Conservation (phyloP, 2,329 filamentous ascomycete genomes). For the Colletotrichum plurivorum region DNA sequence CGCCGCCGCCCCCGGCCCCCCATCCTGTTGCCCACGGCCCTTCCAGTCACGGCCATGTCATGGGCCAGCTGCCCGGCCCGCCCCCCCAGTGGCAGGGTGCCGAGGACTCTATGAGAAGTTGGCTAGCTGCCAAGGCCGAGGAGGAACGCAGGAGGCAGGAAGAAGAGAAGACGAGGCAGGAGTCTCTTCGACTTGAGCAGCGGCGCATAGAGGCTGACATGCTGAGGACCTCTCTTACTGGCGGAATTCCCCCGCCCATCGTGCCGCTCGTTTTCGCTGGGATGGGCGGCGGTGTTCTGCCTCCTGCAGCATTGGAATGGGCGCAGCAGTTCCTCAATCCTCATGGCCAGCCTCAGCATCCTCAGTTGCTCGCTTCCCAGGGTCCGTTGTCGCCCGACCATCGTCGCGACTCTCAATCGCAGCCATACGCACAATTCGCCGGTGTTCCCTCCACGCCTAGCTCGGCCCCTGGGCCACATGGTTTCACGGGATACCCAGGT, state of each 20-base stretch:
- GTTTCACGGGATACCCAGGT: conserved; percentile 61
- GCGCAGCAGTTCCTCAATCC: conserved; percentile 75
- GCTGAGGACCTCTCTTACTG: conserved; percentile 75
- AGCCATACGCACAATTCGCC: conserved; percentile 58
- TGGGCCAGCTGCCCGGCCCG: conserved; percentile 72
- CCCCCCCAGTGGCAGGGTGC: conserved; percentile 76
- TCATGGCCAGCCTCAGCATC: conserved; percentile 62
- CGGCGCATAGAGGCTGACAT: conserved; percentile 81
- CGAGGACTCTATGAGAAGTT: conserved; percentile 80
- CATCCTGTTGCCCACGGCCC: conserved; percentile 45
- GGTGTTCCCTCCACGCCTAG: conserved; percentile 60
- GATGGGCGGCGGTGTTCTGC: conserved; percentile 74
- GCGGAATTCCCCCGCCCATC: conserved; percentile 81
- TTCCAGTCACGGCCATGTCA: conserved; percentile 56
- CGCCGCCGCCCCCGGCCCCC: conserved; percentile 40
- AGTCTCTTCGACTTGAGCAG: conserved; percentile 78
- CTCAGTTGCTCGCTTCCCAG: conserved; percentile 66
- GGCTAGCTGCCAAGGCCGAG: conserved; percentile 79
- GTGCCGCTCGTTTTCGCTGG: conserved; percentile 82
- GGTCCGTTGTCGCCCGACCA: conserved; percentile 68
- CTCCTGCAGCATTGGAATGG: conserved; percentile 75
- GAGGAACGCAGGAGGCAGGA: conserved; percentile 82
- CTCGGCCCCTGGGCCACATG: conserved; percentile 54
- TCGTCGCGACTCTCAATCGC: conserved; percentile 65
- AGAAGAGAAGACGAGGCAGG: conserved; percentile 78